A percentile compares a stretch with the other conserved stretches of the same genome.
Evolutionary conservation across 257 asterid genomes (phyloP).

Genomic region (Jacaranda copaia): DNA sequence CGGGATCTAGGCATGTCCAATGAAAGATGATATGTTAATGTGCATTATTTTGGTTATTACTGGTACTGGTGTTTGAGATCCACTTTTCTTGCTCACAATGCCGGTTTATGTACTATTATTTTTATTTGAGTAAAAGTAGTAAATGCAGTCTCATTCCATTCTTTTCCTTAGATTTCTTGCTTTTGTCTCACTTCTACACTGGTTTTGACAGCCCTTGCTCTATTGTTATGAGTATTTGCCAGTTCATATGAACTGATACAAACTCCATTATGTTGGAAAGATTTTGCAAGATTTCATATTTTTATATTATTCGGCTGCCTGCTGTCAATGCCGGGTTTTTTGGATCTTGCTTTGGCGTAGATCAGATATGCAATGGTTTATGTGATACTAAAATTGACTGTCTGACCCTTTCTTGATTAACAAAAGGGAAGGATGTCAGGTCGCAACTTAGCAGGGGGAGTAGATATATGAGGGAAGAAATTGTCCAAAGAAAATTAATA

Average conservation of each 20-base stretch:
- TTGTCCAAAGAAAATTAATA: neutral
- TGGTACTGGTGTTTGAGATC: conserved; percentile 22
- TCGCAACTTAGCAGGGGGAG: conserved; percentile 3
- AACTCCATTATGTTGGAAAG: neutral
- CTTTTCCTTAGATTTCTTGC: neutral
- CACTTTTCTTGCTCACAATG: conserved; percentile 32
- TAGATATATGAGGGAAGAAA: conserved; percentile 1
- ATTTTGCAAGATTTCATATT: conserved; percentile 5
- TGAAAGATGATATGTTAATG: conserved; percentile 5
- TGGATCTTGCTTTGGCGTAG: neutral
- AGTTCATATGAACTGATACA: neutral
- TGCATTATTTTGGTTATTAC: conserved; percentile 22
- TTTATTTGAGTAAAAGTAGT: neutral
- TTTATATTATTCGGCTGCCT: neutral
- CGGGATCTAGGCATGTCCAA: conserved; percentile 16
- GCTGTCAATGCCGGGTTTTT: neutral
- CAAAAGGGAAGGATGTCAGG: neutral
- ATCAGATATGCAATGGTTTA: neutral
- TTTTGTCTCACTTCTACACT: too few relatives aligned
- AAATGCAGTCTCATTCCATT: neutral
- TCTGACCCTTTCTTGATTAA: neutral
- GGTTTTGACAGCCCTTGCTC: too few relatives aligned
- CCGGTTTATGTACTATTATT: conserved; percentile 36
- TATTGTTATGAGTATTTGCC: neutral
- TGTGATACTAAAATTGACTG: conserved; percentile 13